Conservation (phyloP, 495 filamentous ascomycete genomes). For the Xylaria curta region DNA sequence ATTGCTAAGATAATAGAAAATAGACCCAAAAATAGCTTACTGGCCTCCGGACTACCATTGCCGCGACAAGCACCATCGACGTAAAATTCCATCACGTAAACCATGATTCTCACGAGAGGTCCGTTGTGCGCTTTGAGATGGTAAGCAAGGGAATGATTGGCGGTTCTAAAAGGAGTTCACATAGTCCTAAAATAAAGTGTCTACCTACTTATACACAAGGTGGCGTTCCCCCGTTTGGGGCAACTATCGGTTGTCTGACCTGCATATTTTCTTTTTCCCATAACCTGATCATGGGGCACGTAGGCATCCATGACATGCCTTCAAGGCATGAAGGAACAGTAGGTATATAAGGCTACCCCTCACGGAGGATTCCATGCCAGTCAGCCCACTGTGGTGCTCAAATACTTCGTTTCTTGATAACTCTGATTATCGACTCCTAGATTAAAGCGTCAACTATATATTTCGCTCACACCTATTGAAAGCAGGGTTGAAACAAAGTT, state of each 20-base stretch:
- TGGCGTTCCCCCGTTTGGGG: background rate
- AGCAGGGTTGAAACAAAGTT: background rate
- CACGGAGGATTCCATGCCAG: background rate
- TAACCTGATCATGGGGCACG: background rate
- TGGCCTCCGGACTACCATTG: slow-evolving; percentile 38
- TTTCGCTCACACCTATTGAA: background rate
- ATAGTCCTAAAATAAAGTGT: background rate
- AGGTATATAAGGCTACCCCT: background rate
- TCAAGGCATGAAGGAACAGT: background rate
- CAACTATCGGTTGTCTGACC: too few relatives aligned
- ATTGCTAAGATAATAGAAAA: background rate
- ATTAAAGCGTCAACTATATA: too few relatives aligned
- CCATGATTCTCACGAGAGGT: slow-evolving; percentile 31
- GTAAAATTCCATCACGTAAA: slow-evolving; percentile 50
- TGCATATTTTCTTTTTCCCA: too few relatives aligned
- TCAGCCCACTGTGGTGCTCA: background rate
- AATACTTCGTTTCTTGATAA: background rate
- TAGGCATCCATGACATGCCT: background rate
- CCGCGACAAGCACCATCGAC: slow-evolving; percentile 49
- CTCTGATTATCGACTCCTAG: background rate
- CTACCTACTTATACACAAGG: background rate
- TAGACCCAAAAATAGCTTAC: background rate
- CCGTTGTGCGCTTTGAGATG: background rate
- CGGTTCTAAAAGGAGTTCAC: background rate
- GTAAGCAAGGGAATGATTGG: background rate